Evolutionary conservation across 192 early-diverging fungal genomes (phyloP).

Genomic region (Coemansia sp.): DNA sequence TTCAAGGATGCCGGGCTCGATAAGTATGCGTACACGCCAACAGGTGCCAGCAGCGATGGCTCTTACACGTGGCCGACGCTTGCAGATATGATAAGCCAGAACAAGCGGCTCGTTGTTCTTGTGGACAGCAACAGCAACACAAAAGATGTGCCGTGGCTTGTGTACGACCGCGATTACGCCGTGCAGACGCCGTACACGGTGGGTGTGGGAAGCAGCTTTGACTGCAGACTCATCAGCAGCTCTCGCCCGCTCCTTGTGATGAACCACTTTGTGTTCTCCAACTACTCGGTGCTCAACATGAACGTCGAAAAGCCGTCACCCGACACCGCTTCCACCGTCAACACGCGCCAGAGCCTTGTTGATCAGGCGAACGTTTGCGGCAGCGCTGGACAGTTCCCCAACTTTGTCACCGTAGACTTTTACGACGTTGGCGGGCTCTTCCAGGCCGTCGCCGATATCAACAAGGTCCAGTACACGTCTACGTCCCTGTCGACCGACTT

Average conservation of each 20-base stretch:
- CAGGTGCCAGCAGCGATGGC: background rate
- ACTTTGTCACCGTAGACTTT: conserved; percentile 74
- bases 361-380: conserved; percentile 60
- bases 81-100: conserved; percentile 59
- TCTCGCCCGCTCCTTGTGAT: conserved; percentile 63
- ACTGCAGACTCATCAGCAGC: conserved; percentile 45
- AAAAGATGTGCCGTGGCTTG: conserved; percentile 61
- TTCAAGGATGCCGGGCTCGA: conserved; percentile 58
- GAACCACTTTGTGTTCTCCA: conserved; percentile 73
- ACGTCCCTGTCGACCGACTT: conserved; percentile 21
- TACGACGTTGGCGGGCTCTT: conserved; percentile 63
- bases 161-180: conserved; percentile 62
- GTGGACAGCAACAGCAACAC: conserved; percentile 59
- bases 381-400: conserved; percentile 54
- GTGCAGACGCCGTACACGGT: conserved; percentile 74
- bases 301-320: conserved; percentile 58
- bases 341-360: conserved; percentile 54
- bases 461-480: conserved; percentile 48
- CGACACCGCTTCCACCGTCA: conserved; percentile 55
- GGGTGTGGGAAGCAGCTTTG: conserved; percentile 48
- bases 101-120: conserved; percentile 69
- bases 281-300: conserved; percentile 27
- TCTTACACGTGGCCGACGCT: conserved; percentile 69
- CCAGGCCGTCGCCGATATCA: conserved; percentile 55
- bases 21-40: conserved; percentile 53